These are phyloP conservation scores for Alternaria triticimaculans DNA, from an alignment of 2,329 filamentous ascomycete genomes.

Conservation along the genomic window DNA sequence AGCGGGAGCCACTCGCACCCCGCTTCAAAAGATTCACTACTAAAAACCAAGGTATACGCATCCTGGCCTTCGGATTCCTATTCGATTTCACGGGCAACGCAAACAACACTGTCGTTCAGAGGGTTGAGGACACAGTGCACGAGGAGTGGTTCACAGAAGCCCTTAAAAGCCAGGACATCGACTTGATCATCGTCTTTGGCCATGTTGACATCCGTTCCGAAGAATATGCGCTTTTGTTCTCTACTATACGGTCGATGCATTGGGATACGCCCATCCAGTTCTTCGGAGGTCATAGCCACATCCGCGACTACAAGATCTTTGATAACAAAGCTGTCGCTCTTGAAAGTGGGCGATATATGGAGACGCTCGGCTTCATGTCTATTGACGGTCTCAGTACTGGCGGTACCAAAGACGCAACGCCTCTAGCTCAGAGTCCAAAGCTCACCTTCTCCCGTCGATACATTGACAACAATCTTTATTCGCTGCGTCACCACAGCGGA, in stretches of 20 bases:
- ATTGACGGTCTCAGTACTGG: slow-evolving; percentile 68
- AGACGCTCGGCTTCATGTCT: slow-evolving; percentile 94
- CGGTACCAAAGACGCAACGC: slow-evolving; percentile 36
- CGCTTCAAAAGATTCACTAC: slow-evolving; percentile 90
- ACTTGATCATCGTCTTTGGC: slow-evolving; percentile 85
- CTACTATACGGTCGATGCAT: slow-evolving; percentile 75
- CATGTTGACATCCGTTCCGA: slow-evolving; percentile 83
- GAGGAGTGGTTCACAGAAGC: slow-evolving; percentile 89
- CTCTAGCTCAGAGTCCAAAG: slow-evolving; percentile 27
- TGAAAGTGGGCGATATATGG: slow-evolving; percentile 89
- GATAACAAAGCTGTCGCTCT: slow-evolving; percentile 80
- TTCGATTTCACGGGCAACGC: slow-evolving; percentile 92
- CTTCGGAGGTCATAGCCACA: slow-evolving; percentile 89
- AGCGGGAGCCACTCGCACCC: slow-evolving; percentile 76
- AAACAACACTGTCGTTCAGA: slow-evolving; percentile 86
- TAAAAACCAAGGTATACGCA: slow-evolving; percentile 81
- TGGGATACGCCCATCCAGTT: slow-evolving; percentile 88
- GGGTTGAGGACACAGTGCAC: slow-evolving; percentile 79
- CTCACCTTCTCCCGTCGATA: slow-evolving; percentile 78
- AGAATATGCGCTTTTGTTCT: slow-evolving; percentile 80
- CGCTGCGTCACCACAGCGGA: slow-evolving; percentile 80
- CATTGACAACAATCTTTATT: slow-evolving; percentile 92
- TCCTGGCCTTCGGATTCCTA: slow-evolving; percentile 91
- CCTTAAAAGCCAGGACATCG: slow-evolving; percentile 77
- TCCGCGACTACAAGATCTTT: slow-evolving; percentile 81